Evolutionary conservation across 805 yeast species (phyloP), one percentile per base, ranked within the genome.

Genomic region (Torulaspora franciscae): DNA sequence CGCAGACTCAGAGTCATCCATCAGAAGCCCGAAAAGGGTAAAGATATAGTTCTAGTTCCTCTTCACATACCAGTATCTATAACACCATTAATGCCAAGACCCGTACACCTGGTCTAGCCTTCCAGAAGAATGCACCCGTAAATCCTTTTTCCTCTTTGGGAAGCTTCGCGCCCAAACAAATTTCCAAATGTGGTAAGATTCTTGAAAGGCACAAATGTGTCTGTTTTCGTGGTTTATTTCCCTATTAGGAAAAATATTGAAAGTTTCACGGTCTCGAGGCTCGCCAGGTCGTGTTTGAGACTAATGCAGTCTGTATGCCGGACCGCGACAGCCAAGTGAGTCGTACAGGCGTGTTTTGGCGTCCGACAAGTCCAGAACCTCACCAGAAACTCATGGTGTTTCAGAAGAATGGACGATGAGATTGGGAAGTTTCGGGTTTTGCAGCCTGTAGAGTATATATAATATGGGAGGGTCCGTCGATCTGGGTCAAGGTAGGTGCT

Each of bases 11-110:
- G 33, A 30, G 8, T 15, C 33, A 13, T 9, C 14, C 19, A 6
- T 19, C 14, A 27, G 22, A 24, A 25, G 17, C 22, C 34, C 35
- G 38, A 47, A 44, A 37, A 37, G 37, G 34, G 36, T 28, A 27
- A 44, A 41, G 41, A 17, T 23, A 28, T 34, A 34, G 42, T 13
- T 35, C 14, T 13, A 32, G 25, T 23, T 19, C 19, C 35, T 6
- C 35, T 10, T 5, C n/a, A 26, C n/a, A 27, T 27, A 27, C 30
- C n/a, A 4, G 30, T 34, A 6, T 15, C 23, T 8, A 10, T 10
- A 19, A 17, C 11, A 10, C 19, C 25, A 7, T 8, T 17, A 13
- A 17, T n/a, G n/a, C 25, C n/a, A 33, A 19, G 15, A 23, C 19
- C 26, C n/a, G n/a, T 14, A 13, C 33, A 9, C 7, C 13, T 1